Evolutionary conservation across 169 alveolate species (phyloP), one percentile per base, ranked within the genome.

Genomic region (Haemoproteus tartakovskyi): DNA sequence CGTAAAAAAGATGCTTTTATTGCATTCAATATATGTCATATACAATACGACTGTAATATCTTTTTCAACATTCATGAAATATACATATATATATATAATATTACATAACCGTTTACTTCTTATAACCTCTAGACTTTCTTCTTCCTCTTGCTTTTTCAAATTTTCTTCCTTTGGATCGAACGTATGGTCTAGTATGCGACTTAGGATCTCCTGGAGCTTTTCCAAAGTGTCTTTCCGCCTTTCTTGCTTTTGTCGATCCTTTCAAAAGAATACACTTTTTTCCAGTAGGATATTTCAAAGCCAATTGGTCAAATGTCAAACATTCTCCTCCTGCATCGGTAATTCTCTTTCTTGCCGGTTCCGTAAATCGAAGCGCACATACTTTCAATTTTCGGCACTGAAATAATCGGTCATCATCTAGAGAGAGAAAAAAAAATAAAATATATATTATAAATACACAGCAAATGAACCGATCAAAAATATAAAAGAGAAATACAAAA

Each of bases 321-420:
- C 98, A 94, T 87, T 96, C 95, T 47, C 99, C 99, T n/a, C 99
- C 99, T 5, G 98, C 97, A 81, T 90, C 92, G 61, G 78, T 74
- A 74, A 97, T 94, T 79, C 99, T 95, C 41, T 92, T 92, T 79
- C 98, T 93, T 16, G 99, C 99, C n/a, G 96, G 89, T 91, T 97
- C 99, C 2, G 99, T 90, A 91, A 97, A 95, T 52, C 96, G 94
- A 79, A 97, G 90, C 37, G 99, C 99, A 79, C 98, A 95, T 43
- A 97, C 98, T 70, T 91, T 93, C 83, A 97, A 64, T 85, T 94
- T 91, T 48, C 96, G 96, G 57, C 90, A 90, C 56, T 91, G 86
- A 56, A 79, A 61, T 47, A 92, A 80, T 37, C 98, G 92, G 62
- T 83, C 67, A 83, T 95, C 98, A 78, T 95, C 97, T 88, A 89